A percentile compares a stretch with the other conserved stretches of the same genome.
Conservation (phyloP, 805 yeast genomes). For the Barnettozyma pratensis region DNA sequence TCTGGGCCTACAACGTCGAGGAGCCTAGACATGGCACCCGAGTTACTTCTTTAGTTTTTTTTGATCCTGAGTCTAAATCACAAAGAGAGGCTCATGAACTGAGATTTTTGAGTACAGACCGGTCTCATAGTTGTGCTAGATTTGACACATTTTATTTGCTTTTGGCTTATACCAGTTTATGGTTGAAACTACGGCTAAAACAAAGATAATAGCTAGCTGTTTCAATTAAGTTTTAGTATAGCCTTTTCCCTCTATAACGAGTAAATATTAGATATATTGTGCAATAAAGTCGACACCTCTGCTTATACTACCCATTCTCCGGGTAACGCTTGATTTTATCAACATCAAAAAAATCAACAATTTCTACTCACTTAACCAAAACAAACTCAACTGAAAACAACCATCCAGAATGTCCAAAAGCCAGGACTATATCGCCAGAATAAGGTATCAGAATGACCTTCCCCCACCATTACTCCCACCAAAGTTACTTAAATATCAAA, state of each 20-base stretch:
- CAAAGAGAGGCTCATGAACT: not conserved
- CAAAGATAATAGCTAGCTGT: too few species aligned
- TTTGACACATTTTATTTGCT: not conserved
- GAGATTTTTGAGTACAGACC: not conserved
- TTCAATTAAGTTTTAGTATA: too few species aligned
- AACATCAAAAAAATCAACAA: not conserved
- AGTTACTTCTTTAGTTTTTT: slow-evolving; percentile 49
- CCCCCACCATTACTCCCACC: slow-evolving; percentile 96
- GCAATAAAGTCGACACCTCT: too few species aligned
- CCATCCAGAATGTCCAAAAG: slow-evolving; percentile 36
- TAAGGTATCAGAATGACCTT: slow-evolving; percentile 76
- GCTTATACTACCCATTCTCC: not conserved
- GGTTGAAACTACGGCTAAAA: not conserved
- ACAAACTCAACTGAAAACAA: not conserved
- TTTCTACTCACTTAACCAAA: not conserved
- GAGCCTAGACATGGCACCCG: slow-evolving; percentile 59
- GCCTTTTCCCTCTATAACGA: too few species aligned
- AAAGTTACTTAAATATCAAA: slow-evolving; percentile 57
- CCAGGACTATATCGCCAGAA: slow-evolving; percentile 76
- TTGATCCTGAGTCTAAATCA: slow-evolving; percentile 1
- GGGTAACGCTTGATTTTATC: not conserved
- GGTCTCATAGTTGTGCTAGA: not conserved
- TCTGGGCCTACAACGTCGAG: slow-evolving; percentile 39
- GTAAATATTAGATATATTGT: too few species aligned
- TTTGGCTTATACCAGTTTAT: not conserved